Conservation (phyloP, 2,329 filamentous ascomycete genomes). For the Exophiala alcalophila region DNA sequence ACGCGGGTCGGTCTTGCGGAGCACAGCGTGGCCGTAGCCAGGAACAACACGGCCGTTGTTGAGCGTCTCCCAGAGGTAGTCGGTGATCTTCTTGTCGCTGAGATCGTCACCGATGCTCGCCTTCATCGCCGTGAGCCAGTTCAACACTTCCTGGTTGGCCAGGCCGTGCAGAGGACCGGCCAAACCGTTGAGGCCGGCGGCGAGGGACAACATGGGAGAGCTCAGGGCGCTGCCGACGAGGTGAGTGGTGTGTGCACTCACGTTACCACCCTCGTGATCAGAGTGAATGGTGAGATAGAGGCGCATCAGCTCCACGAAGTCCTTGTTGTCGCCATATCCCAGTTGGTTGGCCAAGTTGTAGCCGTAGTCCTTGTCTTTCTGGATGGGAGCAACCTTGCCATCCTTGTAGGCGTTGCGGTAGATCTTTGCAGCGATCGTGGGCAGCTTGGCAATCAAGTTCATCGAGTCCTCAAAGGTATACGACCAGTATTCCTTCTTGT, state of each 20-base stretch:
- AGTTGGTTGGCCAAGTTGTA: constrained; percentile 99
- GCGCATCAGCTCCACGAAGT: constrained; percentile 98
- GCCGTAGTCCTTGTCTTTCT: constrained; percentile 99
- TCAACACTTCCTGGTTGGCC: constrained; percentile 98
- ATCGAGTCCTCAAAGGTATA: constrained; percentile 99
- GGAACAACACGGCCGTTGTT: constrained; percentile 95
- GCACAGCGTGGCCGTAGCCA: constrained; percentile 96
- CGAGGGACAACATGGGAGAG: constrained; percentile 94
- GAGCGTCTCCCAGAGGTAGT: constrained; percentile 98
- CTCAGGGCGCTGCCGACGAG: constrained; percentile 93
- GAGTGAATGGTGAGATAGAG: constrained; percentile 99
- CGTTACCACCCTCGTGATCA: constrained; percentile 99
- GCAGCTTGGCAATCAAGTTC: constrained; percentile 99
- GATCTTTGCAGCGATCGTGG: constrained; percentile 95
- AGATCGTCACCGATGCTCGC: constrained; percentile 87
- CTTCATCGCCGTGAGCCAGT: constrained; percentile 99
- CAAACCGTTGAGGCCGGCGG: constrained; percentile 95
- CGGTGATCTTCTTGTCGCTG: constrained; percentile 91
- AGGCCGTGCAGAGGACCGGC: constrained; percentile 97
- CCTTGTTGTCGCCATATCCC: constrained; percentile 88
- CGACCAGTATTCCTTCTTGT: constrained; percentile 99
- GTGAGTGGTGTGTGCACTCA: constrained; percentile 97
- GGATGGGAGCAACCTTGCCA: constrained; percentile 90
- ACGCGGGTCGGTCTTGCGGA: constrained; percentile 98
- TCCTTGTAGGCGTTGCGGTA: constrained; percentile 99